These are phyloP conservation scores for Boletus huronensis DNA, from an alignment of 768 basidiomycete species.

Conservation along the genomic window DNA sequence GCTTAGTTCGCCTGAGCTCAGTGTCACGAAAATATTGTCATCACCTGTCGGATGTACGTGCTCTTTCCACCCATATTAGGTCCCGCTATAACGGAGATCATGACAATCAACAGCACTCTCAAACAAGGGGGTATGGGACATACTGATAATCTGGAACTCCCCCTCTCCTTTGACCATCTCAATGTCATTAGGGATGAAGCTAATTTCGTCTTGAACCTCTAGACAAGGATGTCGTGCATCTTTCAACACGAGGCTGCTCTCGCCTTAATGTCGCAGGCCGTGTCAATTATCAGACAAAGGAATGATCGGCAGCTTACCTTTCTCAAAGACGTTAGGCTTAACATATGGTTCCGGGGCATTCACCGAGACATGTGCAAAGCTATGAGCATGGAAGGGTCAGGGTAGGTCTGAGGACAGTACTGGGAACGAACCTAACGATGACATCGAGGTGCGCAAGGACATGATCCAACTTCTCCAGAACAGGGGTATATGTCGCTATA, in stretches of 20 bases:
- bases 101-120: neutral
- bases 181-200: conserved; percentile 94
- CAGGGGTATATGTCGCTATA: conserved; percentile 87
- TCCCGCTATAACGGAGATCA: conserved; percentile 53
- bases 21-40: neutral
- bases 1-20: neutral
- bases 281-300: neutral
- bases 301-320: conserved; percentile 45
- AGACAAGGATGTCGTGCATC: conserved; percentile 95
- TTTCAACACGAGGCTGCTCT: conserved; percentile 73
- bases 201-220: conserved; percentile 93
- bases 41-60: conserved; percentile 89
- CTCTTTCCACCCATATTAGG: conserved; percentile 99
- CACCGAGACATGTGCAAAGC: conserved; percentile 88
- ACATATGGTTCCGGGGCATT: conserved; percentile 86
- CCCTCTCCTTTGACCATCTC: conserved; percentile 92
- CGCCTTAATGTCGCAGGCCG: conserved; percentile 42
- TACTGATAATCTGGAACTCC: conserved; percentile 95
- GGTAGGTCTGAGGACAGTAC: neutral
- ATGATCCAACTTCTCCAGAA: conserved; percentile 80
- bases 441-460: conserved; percentile 91
- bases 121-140: conserved; percentile 17
- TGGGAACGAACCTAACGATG: conserved; percentile 64
- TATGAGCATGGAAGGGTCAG: conserved; percentile 28
- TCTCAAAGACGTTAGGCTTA: conserved; percentile 76